Evolutionary conservation across 177 flowering plant genomes (phyloP).

Genomic region (Telopea speciosissima): DNA sequence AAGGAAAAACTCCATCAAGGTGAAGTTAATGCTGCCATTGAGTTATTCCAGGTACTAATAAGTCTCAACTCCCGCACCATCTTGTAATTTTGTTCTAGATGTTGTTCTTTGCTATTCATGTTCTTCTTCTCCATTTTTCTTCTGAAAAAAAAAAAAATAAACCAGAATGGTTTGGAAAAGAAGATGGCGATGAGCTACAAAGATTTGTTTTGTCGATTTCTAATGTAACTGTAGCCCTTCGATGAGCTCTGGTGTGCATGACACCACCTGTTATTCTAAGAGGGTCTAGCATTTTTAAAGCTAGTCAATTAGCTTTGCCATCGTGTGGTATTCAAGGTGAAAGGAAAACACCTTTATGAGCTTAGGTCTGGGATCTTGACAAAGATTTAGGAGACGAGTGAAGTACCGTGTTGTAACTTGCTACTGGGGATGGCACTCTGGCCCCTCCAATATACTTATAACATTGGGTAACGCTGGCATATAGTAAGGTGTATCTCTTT

Average conservation of each 20-base stretch:
- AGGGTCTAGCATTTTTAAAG: background rate
- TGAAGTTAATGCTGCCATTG: conserved; percentile 46
- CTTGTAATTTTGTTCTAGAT: background rate
- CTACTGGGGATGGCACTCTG: too few relatives aligned
- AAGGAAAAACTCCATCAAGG: conserved; percentile 59
- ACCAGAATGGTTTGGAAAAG: background rate
- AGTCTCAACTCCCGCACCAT: background rate
- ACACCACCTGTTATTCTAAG: background rate
- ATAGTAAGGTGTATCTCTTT: too few relatives aligned
- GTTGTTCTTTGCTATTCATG: background rate
- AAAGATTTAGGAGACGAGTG: too few relatives aligned
- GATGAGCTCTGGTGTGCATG: too few relatives aligned
- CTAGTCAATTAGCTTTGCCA: too few relatives aligned
- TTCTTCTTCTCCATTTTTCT: background rate
- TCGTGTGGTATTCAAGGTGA: too few relatives aligned
- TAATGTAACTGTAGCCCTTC: background rate
- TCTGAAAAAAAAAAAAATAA: background rate
- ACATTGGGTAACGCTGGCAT: too few relatives aligned
- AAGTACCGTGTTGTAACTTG: too few relatives aligned
- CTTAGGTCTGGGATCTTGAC: too few relatives aligned
- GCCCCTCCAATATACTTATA: too few relatives aligned
- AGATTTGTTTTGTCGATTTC: background rate
- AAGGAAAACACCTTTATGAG: too few relatives aligned
- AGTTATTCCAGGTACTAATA: conserved; percentile 61
- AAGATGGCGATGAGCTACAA: background rate